Evolutionary conservation across 352 stramenopile species (phyloP), one percentile per base, ranked within the genome.

Genomic region (Phytophthora hibernalis): DNA sequence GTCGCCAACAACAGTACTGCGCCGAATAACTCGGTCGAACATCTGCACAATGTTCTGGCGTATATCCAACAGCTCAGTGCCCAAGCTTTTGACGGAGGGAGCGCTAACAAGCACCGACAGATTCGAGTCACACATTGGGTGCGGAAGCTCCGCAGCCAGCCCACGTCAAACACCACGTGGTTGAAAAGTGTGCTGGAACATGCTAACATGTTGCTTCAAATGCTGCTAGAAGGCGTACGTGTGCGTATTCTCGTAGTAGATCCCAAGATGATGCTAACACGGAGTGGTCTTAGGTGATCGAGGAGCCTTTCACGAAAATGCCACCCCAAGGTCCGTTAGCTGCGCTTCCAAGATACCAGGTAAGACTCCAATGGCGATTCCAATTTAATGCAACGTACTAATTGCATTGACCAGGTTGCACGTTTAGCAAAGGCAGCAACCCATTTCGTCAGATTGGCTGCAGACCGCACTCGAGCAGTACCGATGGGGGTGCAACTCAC

Each of bases 61-160:
- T 70, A 53, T n/a, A 71, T 85, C n/a, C 73, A 80, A 22, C 77
- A 76, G 30, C 68, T 89, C 13, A 83, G 68, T 38, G 52, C 13
- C 1, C 52, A 60, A 44, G 28, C 54, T 28, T 40, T 35, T 9
- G 31, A 58, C 21, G 50, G 49, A 24, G 48, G 47, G 8, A 61
- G 24, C 3, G 51, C 55, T 18, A 74, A 16, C 51, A 87, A 85
- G n/a, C 80, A 91, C 61, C 70, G 88, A 68, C 77, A 82, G 21
- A 88, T 91, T 55, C 82, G 82, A 42, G 55, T 91, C 51, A 71
- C 44, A 10, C 80, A 87, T 51, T 92, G 82, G 80, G 54, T 90
- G 37, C 67, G 66, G 3, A 89, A 87, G 54, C 75, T 91, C 21
- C 73, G 77, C 7, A 72, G 78, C 26, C 80, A 91, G 63, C 72